Percentiles rank a stretch among this genome's conserved stretches.
These are phyloP conservation scores for Colletotrichum gloeosporioides DNA, from an alignment of 2,329 filamentous ascomycete genomes.

Conservation along the genomic window DNA sequence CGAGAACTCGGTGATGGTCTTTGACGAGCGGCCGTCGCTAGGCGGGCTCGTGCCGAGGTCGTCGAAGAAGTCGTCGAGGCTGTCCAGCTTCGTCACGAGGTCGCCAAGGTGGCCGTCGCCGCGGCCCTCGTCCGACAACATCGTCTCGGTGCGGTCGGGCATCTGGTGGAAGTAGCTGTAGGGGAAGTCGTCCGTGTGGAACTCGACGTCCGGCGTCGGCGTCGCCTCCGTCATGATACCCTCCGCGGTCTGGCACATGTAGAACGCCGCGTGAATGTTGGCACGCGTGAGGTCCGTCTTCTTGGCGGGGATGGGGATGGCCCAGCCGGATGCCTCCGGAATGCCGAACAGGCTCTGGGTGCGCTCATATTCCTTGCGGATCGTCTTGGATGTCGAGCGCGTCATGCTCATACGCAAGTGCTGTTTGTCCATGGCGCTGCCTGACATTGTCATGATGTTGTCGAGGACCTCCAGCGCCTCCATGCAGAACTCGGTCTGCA, in stretches of 20 bases:
- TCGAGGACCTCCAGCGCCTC: slow-evolving; percentile 91
- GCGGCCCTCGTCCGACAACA: slow-evolving; percentile 85
- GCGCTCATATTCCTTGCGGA: slow-evolving; percentile 92
- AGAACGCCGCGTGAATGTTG: slow-evolving; percentile 96
- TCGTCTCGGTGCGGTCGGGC: slow-evolving; percentile 80
- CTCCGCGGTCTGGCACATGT: slow-evolving; percentile 80
- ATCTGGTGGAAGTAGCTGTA: slow-evolving; percentile 76
- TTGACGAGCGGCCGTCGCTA: slow-evolving; percentile 65
- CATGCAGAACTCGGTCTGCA: slow-evolving; percentile 94
- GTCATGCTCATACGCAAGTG: slow-evolving; percentile 99
- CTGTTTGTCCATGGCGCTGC: slow-evolving; percentile 90
- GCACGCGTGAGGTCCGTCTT: slow-evolving; percentile 86
- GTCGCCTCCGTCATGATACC: slow-evolving; percentile 63
- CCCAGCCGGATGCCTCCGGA: slow-evolving; percentile 94
- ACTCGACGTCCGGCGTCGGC: slow-evolving; percentile 86
- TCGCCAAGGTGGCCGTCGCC: slow-evolving; percentile 80
- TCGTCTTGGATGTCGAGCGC: slow-evolving; percentile 80
- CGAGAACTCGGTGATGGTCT: slow-evolving; percentile 69
- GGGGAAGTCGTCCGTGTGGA: slow-evolving; percentile 87
- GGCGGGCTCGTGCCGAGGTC: slow-evolving; percentile 65
- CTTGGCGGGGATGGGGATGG: slow-evolving; percentile 88
- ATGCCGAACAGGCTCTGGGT: slow-evolving; percentile 97
- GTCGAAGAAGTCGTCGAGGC: slow-evolving; percentile 83
- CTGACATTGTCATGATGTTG: slow-evolving; percentile 93
- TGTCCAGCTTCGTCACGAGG: slow-evolving; percentile 80